These are phyloP conservation scores for Silene vulgaris DNA, from an alignment of 179 eudicot species.

Conservation along the genomic window DNA sequence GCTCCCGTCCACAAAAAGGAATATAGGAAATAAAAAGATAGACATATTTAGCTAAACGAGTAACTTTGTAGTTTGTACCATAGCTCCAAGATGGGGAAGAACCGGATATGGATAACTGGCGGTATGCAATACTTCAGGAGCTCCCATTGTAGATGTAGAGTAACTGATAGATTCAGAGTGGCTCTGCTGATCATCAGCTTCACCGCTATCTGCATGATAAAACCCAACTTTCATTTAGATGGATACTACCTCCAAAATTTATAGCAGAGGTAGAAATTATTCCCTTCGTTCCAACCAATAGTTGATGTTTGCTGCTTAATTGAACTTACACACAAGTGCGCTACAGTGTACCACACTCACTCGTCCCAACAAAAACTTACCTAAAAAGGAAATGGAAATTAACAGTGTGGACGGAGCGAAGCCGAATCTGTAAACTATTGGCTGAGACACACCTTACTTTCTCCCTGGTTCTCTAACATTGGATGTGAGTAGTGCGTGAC, in stretches of 20 bases:
- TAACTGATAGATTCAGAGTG: conserved; percentile 34
- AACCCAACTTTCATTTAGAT: background rate
- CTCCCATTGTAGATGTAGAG: conserved; percentile 34
- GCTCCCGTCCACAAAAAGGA: background rate
- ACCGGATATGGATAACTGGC: conserved; percentile 31
- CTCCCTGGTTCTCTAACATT: too few relatives aligned
- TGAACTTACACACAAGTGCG: too few relatives aligned
- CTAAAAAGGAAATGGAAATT: too few relatives aligned
- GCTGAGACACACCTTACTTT: too few relatives aligned
- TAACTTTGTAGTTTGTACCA: conserved; percentile 31
- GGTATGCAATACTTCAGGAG: conserved; percentile 32
- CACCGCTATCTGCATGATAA: conserved; percentile 39
- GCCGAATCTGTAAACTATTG: too few relatives aligned
- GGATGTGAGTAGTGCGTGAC: too few relatives aligned
- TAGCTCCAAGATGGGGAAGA: conserved; percentile 40
- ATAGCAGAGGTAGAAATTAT: background rate
- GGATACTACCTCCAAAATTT: background rate
- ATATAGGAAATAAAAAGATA: background rate
- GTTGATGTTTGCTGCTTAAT: background rate
- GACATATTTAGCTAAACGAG: background rate
- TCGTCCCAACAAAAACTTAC: too few relatives aligned
- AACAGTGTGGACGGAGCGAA: too few relatives aligned
- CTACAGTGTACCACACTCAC: too few relatives aligned
- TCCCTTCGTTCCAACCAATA: background rate
- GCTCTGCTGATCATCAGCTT: conserved; percentile 45